These are phyloP conservation scores for Verticillium alfalfae DNA, from an alignment of 2,329 filamentous ascomycete species.

Conservation along the genomic window DNA sequence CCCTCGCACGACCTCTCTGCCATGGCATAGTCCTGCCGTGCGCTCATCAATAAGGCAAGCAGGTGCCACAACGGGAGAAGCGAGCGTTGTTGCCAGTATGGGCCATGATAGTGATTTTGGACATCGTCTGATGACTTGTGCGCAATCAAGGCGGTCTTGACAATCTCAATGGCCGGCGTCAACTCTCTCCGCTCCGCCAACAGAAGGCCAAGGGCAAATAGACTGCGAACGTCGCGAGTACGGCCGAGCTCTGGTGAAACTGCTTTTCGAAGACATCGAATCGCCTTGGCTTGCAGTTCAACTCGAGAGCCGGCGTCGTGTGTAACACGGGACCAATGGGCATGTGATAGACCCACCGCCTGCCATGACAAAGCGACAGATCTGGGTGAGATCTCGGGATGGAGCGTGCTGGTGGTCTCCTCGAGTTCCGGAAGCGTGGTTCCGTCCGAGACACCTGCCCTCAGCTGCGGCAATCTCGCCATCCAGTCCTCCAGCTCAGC, in stretches of 20 bases:
- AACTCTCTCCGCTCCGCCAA: slow-evolving; percentile 83
- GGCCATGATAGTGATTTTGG: slow-evolving; percentile 30
- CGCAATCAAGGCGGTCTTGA: slow-evolving; percentile 68
- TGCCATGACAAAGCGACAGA: slow-evolving; percentile 70
- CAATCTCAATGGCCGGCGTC: slow-evolving; percentile 71
- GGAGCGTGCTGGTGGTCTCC: slow-evolving; percentile 24
- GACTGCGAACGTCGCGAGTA: slow-evolving; percentile 64
- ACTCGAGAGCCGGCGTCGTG: slow-evolving; percentile 67
- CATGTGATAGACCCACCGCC: slow-evolving; percentile 78
- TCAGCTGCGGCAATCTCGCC: slow-evolving; percentile 45
- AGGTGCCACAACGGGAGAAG: slow-evolving; percentile 87
- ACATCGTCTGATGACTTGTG: slow-evolving; percentile 42
- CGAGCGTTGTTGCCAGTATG: slow-evolving; percentile 57
- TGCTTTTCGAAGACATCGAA: slow-evolving; percentile 69
- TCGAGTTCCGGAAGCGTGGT: slow-evolving; percentile 21
- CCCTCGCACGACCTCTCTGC: slow-evolving; percentile 82
- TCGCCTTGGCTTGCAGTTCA: slow-evolving; percentile 71
- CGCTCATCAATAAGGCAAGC: slow-evolving; percentile 77
- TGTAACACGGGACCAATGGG: slow-evolving; percentile 81
- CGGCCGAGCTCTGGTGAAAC: slow-evolving; percentile 62
- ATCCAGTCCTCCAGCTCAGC: slow-evolving; percentile 71
- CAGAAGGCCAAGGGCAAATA: slow-evolving; percentile 79
- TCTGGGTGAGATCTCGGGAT: slow-evolving; percentile 46
- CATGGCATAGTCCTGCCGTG: slow-evolving; percentile 76
- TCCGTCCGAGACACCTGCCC: slow-evolving; percentile 21